Percentiles rank a stretch among this genome's conserved stretches.
phyloP scores from a whole-genome alignment of 495 filamentous ascomycete species.

The Acidomyces sp. region DNA sequence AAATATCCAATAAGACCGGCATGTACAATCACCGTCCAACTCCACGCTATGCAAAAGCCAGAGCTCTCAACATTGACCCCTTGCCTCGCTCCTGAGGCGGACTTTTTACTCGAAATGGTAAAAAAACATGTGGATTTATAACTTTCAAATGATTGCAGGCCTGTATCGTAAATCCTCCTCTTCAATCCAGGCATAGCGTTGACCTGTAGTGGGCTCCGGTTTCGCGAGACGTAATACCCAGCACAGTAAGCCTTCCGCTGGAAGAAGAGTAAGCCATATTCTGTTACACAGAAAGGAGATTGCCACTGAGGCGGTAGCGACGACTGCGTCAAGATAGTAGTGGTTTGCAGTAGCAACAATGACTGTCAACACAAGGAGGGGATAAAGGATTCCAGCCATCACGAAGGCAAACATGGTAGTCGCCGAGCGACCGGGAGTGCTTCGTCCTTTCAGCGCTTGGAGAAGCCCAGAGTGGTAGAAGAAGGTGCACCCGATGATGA shows the following conservation, averaged over 20 bases:
- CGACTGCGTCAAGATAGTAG: constrained; percentile 48
- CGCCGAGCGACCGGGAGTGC: background rate
- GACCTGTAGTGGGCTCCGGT: constrained; percentile 43
- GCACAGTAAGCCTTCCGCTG: constrained; percentile 42
- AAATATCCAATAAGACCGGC: too few species aligned
- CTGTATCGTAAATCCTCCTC: too few species aligned
- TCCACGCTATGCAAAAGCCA: too few species aligned
- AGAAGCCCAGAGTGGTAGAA: constrained; percentile 34
- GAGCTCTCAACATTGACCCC: too few species aligned
- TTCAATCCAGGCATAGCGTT: constrained; percentile 14
- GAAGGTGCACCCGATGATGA: constrained; percentile 60
- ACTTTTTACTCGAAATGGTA: too few species aligned
- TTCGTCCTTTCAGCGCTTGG: constrained; percentile 22
- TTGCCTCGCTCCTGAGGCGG: too few species aligned
- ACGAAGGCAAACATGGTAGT: constrained; percentile 26
- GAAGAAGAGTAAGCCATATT: constrained; percentile 42
- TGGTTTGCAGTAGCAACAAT: constrained; percentile 57
- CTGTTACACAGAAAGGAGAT: constrained; percentile 38
- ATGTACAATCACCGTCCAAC: too few species aligned
- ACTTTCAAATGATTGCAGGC: too few species aligned
- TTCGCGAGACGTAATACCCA: constrained; percentile 46
- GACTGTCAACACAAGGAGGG: constrained; percentile 43
- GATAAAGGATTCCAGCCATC: constrained; percentile 39
- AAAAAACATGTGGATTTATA: too few species aligned
- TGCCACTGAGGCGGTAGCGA: constrained; percentile 39